phyloP scores from a whole-genome alignment of 768 basidiomycete species.

The Pholiota conissans region DNA sequence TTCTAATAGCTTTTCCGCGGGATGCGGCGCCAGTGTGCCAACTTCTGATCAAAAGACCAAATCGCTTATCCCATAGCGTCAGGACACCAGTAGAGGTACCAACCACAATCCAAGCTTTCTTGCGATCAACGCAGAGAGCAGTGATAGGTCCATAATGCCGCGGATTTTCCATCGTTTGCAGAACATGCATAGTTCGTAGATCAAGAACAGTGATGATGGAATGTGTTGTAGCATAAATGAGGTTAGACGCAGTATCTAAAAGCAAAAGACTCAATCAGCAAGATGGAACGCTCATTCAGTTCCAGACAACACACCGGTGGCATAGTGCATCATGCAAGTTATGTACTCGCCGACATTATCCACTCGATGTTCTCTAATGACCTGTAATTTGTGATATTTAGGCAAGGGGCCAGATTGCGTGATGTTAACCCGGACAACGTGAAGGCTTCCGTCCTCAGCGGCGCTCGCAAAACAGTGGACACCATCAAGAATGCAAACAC shows the following conservation, averaged over 20 bases:
- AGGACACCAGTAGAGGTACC: conserved; percentile 86
- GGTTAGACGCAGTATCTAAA: conserved; percentile 69
- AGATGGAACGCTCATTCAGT: neutral
- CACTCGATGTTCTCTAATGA: conserved; percentile 78
- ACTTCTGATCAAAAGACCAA: conserved; percentile 83
- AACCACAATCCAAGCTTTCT: conserved; percentile 84
- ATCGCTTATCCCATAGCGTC: conserved; percentile 93
- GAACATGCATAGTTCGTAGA: conserved; percentile 77
- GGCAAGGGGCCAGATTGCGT: conserved; percentile 68
- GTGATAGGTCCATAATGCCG: conserved; percentile 87
- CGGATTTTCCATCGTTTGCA: conserved; percentile 82
- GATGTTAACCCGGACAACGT: conserved; percentile 82
- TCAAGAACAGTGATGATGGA: conserved; percentile 77
- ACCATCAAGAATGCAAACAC: conserved; percentile 81
- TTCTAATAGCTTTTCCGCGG: conserved; percentile 51
- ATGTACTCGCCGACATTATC: conserved; percentile 78
- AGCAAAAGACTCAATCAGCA: neutral
- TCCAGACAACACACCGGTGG: conserved; percentile 57
- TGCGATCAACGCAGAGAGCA: conserved; percentile 79
- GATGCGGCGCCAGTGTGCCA: conserved; percentile 74
- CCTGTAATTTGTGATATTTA: conserved; percentile 79
- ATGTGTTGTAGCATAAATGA: conserved; percentile 85
- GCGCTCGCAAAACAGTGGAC: conserved; percentile 89
- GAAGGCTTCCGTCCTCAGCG: conserved; percentile 80
- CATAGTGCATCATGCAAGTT: conserved; percentile 81